Percentiles rank a stretch among this genome's conserved stretches.
These are phyloP conservation scores for Globisporangium viniferum DNA, from an alignment of 352 stramenopile species.

Conservation along the genomic window DNA sequence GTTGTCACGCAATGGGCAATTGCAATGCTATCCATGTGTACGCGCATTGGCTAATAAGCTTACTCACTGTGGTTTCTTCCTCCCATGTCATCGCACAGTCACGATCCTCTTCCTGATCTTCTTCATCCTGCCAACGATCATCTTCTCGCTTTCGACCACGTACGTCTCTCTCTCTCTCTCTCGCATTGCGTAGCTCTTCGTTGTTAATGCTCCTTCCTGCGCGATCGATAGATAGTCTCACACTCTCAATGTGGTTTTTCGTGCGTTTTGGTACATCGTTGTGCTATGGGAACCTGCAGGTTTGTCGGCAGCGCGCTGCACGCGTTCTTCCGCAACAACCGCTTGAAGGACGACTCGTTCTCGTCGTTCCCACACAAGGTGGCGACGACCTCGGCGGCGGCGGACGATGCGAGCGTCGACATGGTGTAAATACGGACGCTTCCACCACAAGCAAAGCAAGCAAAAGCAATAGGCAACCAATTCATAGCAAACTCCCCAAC, in stretches of 20 bases:
- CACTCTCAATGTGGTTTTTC: not conserved
- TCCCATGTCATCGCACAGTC: constrained; percentile 24
- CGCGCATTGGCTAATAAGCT: not conserved
- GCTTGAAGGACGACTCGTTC: constrained; percentile 64
- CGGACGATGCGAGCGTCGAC: constrained; percentile 25
- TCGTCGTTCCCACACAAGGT: constrained; percentile 20
- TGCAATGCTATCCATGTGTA: not conserved
- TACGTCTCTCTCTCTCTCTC: constrained; percentile 21
- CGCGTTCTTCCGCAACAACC: constrained; percentile 59
- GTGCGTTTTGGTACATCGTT: not conserved
- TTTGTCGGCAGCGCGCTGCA: constrained; percentile 44
- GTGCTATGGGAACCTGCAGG: constrained; percentile 6
- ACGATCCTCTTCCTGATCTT: constrained; percentile 72
- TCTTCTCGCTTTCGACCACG: constrained; percentile 66
- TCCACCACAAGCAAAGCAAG: not conserved
- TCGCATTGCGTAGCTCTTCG: not conserved
- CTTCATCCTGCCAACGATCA: constrained; percentile 66
- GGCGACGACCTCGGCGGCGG: constrained; percentile 7
- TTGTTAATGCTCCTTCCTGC: not conserved
- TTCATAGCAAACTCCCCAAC: not conserved
- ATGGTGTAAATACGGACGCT: constrained; percentile 34
- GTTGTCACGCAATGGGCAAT: not conserved
- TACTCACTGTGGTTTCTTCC: not conserved
- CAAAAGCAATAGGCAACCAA: not conserved
- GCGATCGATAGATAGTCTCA: not conserved